Conservation (phyloP, 2,329 filamentous ascomycete genomes). For the Tolypocladium endophyticum region DNA sequence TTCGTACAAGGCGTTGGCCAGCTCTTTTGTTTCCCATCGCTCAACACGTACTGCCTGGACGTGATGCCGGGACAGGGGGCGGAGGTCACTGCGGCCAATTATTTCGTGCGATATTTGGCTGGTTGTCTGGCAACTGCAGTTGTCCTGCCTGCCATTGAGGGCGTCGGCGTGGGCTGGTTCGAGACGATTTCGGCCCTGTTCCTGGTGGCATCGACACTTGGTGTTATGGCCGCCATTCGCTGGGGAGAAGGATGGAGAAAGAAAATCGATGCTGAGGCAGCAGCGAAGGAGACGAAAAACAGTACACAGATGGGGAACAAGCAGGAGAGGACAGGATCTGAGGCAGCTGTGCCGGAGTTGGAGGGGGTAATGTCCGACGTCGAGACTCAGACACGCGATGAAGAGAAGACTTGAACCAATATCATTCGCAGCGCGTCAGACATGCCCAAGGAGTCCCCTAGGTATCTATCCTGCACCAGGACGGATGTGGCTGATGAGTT, state of each 20-base stretch:
- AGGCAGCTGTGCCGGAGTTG: background rate
- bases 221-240: slow-evolving; percentile 24
- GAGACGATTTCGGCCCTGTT: slow-evolving; percentile 47
- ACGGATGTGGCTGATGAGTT: background rate
- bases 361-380: background rate
- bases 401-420: background rate
- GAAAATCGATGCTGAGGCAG: slow-evolving; percentile 15
- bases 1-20: slow-evolving; percentile 67
- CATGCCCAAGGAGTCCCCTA: too few species aligned
- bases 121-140: slow-evolving; percentile 60
- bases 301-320: background rate
- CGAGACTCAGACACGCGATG: too few species aligned
- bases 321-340: background rate
- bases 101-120: slow-evolving; percentile 66
- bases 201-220: slow-evolving; percentile 24
- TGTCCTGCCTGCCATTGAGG: slow-evolving; percentile 63
- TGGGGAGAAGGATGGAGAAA: slow-evolving; percentile 30
- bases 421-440: background rate
- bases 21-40: slow-evolving; percentile 62
- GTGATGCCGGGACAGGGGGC: slow-evolving; percentile 60
- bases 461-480: background rate
- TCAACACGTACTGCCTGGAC: slow-evolving; percentile 76
- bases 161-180: slow-evolving; percentile 74
- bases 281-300: slow-evolving; percentile 2
- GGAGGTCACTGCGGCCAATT: slow-evolving; percentile 73